A percentile compares a stretch with the other conserved stretches of the same genome.
Evolutionary conservation across 192 early-diverging fungal genomes (phyloP).

Genomic region (Neocallimastix lanati): DNA sequence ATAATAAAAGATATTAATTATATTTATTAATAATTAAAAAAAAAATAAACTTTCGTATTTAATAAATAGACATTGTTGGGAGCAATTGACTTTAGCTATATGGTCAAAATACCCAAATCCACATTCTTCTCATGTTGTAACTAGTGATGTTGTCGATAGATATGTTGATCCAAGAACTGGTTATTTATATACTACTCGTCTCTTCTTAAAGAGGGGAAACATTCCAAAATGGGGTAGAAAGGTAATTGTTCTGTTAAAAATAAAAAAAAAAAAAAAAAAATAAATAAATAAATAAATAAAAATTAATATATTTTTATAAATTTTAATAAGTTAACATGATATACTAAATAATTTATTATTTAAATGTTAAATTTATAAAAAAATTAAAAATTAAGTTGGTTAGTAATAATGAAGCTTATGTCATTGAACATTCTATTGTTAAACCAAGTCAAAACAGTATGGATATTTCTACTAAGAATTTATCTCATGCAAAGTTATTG

Average conservation of each 20-base stretch:
- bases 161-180: conserved; percentile 55
- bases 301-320: no score
- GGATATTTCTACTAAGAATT: conserved; percentile 66
- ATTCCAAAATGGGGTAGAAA: conserved; percentile 71
- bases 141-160: conserved; percentile 82
- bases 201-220: conserved; percentile 74
- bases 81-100: conserved; percentile 71
- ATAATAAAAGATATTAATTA: no score
- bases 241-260: no score
- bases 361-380: no score
- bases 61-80: conserved; percentile 21
- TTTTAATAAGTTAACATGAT: no score
- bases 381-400: no score
- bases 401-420: conserved; percentile 48
- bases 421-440: conserved; percentile 76
- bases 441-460: conserved; percentile 59
- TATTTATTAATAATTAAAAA: no score
- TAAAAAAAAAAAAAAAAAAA: no score
- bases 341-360: no score
- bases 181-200: conserved; percentile 58
- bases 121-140: conserved; percentile 81
- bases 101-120: conserved; percentile 96
- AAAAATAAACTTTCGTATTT: no score
- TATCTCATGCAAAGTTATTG: conserved; percentile 83
- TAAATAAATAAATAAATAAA: no score